phyloP scores from a whole-genome alignment of 805 yeast species.

The Saturnispora diversa region DNA sequence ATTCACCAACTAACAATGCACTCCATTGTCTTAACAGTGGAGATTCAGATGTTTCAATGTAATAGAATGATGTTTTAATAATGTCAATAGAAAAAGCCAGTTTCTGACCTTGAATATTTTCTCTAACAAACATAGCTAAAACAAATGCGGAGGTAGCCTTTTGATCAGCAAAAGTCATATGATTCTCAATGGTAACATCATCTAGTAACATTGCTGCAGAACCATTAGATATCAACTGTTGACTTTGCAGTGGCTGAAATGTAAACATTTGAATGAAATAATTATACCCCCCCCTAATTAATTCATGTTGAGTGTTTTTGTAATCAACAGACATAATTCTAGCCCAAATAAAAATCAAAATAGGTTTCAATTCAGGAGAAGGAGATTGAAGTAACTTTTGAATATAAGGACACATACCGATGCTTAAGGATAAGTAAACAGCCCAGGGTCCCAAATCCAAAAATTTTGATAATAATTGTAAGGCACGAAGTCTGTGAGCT shows the following conservation, averaged over 20 bases:
- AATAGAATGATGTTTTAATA: constrained; percentile 54
- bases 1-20: constrained; percentile 63
- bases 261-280: constrained; percentile 78
- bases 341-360: constrained; percentile 94
- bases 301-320: constrained; percentile 81
- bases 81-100: constrained; percentile 70
- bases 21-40: constrained; percentile 94
- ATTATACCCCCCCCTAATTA: constrained; percentile 83
- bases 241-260: constrained; percentile 25
- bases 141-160: constrained; percentile 95
- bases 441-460: constrained; percentile 98
- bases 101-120: constrained; percentile 71
- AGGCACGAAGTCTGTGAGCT: constrained; percentile 85
- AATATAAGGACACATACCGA: constrained; percentile 94
- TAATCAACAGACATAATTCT: constrained; percentile 94
- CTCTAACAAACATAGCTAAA: constrained; percentile 73
- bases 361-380: constrained; percentile 91
- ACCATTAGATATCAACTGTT: constrained; percentile 14
- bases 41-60: constrained; percentile 64
- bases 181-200: constrained; percentile 27
- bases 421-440: constrained; percentile 81
- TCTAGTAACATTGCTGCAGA: constrained; percentile 23
- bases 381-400: constrained; percentile 85
- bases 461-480: constrained; percentile 74
- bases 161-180: constrained; percentile 57